Evolutionary conservation across 352 stramenopile species (phyloP).

Genomic region (Phytopythium ostracodes): DNA sequence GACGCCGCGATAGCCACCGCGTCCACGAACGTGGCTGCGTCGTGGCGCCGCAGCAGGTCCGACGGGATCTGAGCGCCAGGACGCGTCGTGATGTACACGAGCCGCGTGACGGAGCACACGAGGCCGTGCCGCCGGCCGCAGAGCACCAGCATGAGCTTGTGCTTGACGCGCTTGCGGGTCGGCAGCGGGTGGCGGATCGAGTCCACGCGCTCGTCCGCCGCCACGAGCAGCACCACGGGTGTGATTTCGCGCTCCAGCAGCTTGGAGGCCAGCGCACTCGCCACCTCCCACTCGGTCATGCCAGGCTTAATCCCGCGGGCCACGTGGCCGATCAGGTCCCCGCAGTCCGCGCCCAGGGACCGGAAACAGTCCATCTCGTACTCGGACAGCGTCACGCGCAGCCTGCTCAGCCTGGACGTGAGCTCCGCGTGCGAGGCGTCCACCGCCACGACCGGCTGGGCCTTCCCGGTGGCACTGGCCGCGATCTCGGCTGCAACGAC

Average conservation of each 20-base stretch:
- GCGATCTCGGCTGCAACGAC: conserved; percentile 34
- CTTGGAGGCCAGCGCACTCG: conserved; percentile 29
- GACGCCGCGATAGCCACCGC: conserved; percentile 46
- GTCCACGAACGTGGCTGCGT: conserved; percentile 70
- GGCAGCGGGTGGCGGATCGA: conserved; percentile 63
- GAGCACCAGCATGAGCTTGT: conserved; percentile 77
- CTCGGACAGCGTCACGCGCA: conserved; percentile 43
- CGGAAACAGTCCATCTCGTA: conserved; percentile 60
- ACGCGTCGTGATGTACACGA: conserved; percentile 58
- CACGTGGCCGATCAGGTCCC: conserved; percentile 55
- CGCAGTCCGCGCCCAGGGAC: conserved; percentile 51
- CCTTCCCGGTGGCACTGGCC: conserved; percentile 7
- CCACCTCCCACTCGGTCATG: conserved; percentile 58
- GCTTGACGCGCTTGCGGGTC: conserved; percentile 61
- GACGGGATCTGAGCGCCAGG: conserved; percentile 20
- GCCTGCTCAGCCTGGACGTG: conserved; percentile 22
- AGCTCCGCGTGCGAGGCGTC: conserved; percentile 27
- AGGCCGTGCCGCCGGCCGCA: conserved; percentile 61
- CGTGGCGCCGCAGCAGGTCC: conserved; percentile 51
- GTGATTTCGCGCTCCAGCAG: conserved; percentile 44
- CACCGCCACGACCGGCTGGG: conserved; percentile 27
- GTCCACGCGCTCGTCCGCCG: conserved; percentile 63
- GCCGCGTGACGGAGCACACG: conserved; percentile 56
- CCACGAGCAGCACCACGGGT: conserved; percentile 56
- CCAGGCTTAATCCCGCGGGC: conserved; percentile 32